Conservation (phyloP, 495 filamentous ascomycete genomes). For the Symbiotaphrina buchneri region DNA sequence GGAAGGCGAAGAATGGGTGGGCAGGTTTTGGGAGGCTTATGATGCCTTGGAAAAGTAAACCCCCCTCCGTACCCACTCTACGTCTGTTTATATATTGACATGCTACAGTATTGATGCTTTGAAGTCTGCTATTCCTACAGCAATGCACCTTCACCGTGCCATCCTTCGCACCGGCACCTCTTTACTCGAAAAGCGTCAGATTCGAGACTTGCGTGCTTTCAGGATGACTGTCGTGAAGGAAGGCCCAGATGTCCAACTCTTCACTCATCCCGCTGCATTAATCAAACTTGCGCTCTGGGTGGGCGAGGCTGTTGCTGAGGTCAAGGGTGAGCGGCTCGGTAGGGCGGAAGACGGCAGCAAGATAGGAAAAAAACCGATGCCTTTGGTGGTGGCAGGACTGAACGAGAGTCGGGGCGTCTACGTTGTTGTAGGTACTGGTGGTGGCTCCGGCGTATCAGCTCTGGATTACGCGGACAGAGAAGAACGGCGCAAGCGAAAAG, state of each 20-base stretch:
- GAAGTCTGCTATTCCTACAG: constrained; percentile 53
- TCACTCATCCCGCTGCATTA: constrained; percentile 76
- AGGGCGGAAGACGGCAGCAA: too few species aligned
- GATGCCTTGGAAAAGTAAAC: constrained; percentile 56
- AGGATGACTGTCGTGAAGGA: constrained; percentile 93
- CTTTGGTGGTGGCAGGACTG: constrained; percentile 71
- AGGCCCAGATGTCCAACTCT: constrained; percentile 69
- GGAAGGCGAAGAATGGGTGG: constrained; percentile 44
- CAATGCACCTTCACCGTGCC: constrained; percentile 72
- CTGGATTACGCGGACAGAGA: constrained; percentile 7
- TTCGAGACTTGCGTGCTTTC: constrained; percentile 75
- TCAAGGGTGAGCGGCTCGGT: constrained; percentile 38
- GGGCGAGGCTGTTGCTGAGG: constrained; percentile 70
- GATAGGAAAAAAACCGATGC: too few species aligned
- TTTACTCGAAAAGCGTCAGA: constrained; percentile 80
- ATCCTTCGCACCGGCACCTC: constrained; percentile 86
- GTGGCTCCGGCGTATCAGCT: constrained; percentile 39
- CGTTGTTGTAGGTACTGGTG: constrained; percentile 71
- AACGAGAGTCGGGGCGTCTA: constrained; percentile 81
- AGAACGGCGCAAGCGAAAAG: constrained; percentile 1
- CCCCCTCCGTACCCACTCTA: constrained; percentile 4
- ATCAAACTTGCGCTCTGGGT: constrained; percentile 89
- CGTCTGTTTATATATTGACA: constrained; percentile 8
- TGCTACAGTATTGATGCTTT: constrained; percentile 42
- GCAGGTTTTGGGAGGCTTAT: constrained; percentile 63